Evolutionary conservation across 2,329 filamentous ascomycete species (phyloP).

Genomic region (Rutstroemia sp.): DNA sequence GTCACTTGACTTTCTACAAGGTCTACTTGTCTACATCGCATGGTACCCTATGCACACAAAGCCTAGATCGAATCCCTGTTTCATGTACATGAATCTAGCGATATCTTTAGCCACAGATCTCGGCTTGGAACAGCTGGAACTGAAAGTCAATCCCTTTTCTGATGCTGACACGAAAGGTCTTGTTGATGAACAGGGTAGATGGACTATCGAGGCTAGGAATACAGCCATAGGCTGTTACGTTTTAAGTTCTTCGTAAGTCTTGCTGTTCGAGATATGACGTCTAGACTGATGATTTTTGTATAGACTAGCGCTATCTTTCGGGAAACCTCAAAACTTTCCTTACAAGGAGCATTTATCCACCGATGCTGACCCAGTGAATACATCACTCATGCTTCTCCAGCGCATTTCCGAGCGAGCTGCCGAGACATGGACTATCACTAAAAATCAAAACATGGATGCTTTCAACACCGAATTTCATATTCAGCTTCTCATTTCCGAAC

Average conservation of each 20-base stretch:
- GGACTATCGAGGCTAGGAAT: constrained; percentile 20
- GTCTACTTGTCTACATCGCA: constrained; percentile 50
- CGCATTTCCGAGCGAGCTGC: constrained; percentile 16
- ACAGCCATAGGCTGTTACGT: constrained; percentile 29
- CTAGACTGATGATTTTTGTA: neutral
- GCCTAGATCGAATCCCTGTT: constrained; percentile 25
- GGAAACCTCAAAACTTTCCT: constrained; percentile 23
- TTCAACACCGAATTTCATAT: constrained; percentile 21
- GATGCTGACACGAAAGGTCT: constrained; percentile 17
- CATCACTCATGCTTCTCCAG: constrained; percentile 16
- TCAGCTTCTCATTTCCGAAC: constrained; percentile 20
- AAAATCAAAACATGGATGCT: constrained; percentile 12
- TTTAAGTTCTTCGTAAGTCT: constrained; percentile 24
- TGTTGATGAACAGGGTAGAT: constrained; percentile 12
- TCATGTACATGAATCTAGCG: constrained; percentile 28
- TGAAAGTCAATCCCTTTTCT: constrained; percentile 16
- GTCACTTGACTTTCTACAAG: constrained; percentile 49
- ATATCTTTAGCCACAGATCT: constrained; percentile 29
- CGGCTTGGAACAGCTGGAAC: constrained; percentile 23
- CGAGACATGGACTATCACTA: neutral
- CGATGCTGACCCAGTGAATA: constrained; percentile 7
- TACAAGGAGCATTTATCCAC: constrained; percentile 20
- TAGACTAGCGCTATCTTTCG: constrained; percentile 16
- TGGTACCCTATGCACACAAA: constrained; percentile 39
- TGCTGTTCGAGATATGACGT: neutral